Evolutionary conservation across 75 land plant genomes (phyloP), one percentile per base, ranked within the genome.

Genomic region (Adiantum capillusveneris): DNA sequence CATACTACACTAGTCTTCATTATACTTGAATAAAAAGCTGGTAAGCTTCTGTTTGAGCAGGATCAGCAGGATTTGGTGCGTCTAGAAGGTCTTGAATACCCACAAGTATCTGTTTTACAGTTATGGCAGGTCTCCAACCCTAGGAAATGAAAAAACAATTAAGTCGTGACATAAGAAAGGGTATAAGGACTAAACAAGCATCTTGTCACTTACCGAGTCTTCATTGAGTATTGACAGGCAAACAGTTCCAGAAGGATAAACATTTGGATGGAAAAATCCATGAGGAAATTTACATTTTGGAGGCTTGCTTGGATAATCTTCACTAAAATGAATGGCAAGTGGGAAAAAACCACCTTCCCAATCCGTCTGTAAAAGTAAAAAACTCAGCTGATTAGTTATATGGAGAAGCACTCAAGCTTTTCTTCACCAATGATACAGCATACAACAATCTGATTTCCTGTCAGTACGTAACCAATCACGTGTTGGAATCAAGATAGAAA

Each of bases 101-200:
- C 22, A 88, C 82, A 9, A 92, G 78, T 43, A 92, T 92, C 60
- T 92, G 97, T 69, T 85, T 92, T 65, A 91, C 97, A 18, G 97
- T 91, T 42, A 91, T 91, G 9, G 97, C 97, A 18, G 97, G 97
- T 63, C 97, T 81, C 97, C 97, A 91, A 25, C 97, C 97, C 97
- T 91, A 59, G 11, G 24, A 9, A 41, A 41, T 41, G 9, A 14
- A 14, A 41, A 41, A 41, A 41, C 43, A 41, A 14, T 9, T 9
- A 14, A 41, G 43, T 9, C 9, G 14, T 9, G 43, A 41, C 43
- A 41, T 9, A 9, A 41, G 43, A 9, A 41, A 9, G 9, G 43
- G 12, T 41, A 41, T 41, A 41, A 14, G 9, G 43, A 41, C 43
- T 41, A 41, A 41, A 41, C 43, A 41, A 41, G 14, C 25, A 25